phyloP scores from a whole-genome alignment of 1,284 basidiomycete species.

The Entoloma clypeatum region DNA sequence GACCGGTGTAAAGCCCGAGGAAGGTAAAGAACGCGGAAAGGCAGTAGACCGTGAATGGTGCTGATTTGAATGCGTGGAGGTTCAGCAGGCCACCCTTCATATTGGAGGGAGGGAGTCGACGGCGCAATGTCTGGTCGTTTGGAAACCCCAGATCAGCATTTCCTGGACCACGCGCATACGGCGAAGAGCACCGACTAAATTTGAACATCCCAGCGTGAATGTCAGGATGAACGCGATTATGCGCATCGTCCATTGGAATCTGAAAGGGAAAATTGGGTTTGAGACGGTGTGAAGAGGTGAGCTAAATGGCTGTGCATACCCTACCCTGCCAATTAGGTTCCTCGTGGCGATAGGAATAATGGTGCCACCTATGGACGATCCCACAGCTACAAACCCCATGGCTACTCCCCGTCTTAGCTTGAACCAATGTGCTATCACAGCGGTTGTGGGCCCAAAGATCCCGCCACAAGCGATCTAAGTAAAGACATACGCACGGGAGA shows the following conservation, averaged over 20 bases:
- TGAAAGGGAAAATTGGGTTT: constrained; percentile 19
- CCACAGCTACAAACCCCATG: constrained; percentile 39
- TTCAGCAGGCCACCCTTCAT: constrained; percentile 46
- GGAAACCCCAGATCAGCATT: background rate
- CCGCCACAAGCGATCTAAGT: constrained; percentile 40
- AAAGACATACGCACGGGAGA: constrained; percentile 5
- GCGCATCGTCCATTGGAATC: constrained; percentile 61
- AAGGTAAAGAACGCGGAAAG: constrained; percentile 42
- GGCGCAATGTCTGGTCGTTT: constrained; percentile 36
- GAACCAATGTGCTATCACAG: constrained; percentile 52
- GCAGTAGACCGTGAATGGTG: constrained; percentile 39
- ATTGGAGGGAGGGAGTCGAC: constrained; percentile 45
- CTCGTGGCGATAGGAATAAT: constrained; percentile 44
- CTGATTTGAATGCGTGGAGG: constrained; percentile 40
- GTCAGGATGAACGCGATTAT: constrained; percentile 53
- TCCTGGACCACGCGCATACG: background rate
- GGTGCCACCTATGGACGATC: constrained; percentile 45
- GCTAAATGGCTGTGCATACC: constrained; percentile 26
- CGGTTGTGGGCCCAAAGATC: constrained; percentile 45
- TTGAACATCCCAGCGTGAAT: constrained; percentile 37
- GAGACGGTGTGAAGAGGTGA: constrained; percentile 19
- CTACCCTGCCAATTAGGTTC: constrained; percentile 42
- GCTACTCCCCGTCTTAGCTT: constrained; percentile 39
- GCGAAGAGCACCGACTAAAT: constrained; percentile 31
- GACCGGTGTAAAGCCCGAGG: constrained; percentile 57